A percentile compares a stretch with the other conserved stretches of the same genome.
These are phyloP conservation scores for Bacterosira constricta DNA, from an alignment of 108 stramenopile species.

Conservation along the genomic window DNA sequence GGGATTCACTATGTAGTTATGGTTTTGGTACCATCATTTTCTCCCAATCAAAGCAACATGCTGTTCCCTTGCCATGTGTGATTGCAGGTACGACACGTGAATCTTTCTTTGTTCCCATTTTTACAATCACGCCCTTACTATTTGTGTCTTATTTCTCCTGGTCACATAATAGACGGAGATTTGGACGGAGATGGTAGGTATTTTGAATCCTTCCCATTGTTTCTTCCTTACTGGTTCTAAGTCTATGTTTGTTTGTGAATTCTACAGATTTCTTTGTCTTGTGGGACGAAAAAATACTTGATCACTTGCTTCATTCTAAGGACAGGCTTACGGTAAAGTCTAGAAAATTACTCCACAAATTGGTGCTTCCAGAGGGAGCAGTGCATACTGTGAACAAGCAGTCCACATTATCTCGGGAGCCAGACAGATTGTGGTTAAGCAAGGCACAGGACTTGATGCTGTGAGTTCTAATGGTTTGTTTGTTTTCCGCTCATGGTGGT, in stretches of 20 bases:
- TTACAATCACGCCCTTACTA: neutral
- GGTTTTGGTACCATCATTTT: conserved; percentile 45
- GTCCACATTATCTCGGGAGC: neutral
- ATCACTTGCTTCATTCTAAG: conserved; percentile 9
- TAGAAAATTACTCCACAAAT: neutral
- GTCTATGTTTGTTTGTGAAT: neutral
- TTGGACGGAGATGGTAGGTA: conserved; percentile 37
- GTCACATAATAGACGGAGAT: conserved; percentile 36
- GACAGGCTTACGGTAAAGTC: conserved; percentile 6
- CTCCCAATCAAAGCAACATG: conserved; percentile 8
- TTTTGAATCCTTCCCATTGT: neutral
- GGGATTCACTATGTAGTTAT: conserved; percentile 29
- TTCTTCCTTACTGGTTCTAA: neutral
- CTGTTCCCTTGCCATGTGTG: neutral
- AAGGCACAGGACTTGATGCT: conserved; percentile 37
- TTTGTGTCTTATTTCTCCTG: neutral
- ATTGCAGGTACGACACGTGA: conserved; percentile 28
- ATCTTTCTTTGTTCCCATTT: neutral
- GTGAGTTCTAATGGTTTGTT: neutral
- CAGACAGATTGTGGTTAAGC: conserved; percentile 23
- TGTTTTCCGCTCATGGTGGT: too few species aligned
- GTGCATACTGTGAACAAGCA: conserved; percentile 10
- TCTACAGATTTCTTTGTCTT: conserved; percentile 25
- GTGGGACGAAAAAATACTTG: conserved; percentile 30
- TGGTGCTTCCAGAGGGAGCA: conserved; percentile 8